phyloP scores from a whole-genome alignment of 139 green algal genomes.

The Micromonas pusilla region DNA sequence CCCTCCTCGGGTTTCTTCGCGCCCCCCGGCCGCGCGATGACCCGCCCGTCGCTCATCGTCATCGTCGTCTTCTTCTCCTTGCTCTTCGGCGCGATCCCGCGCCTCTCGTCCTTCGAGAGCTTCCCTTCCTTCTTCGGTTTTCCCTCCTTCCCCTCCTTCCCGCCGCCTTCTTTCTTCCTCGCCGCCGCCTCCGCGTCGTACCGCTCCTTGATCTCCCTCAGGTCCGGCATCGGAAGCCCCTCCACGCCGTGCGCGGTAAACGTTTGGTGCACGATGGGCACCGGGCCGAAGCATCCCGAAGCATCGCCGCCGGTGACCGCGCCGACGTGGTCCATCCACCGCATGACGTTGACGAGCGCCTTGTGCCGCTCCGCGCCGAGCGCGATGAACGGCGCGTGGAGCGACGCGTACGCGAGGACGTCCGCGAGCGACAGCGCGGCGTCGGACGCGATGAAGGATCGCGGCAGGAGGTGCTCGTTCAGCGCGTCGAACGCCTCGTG shows the following conservation, averaged over 20 bases:
- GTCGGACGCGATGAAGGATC: not conserved
- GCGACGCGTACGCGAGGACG: not conserved
- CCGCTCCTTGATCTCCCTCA: not conserved
- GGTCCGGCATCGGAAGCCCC: not conserved
- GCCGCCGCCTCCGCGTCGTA: not conserved
- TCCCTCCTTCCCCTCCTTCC: not conserved
- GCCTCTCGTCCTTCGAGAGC: not conserved
- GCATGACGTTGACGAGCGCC: not conserved
- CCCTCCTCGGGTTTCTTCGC: not conserved
- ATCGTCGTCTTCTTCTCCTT: too few relatives aligned
- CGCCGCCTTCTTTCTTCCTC: not conserved
- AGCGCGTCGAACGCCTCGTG: not conserved
- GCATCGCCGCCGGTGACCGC: not conserved
- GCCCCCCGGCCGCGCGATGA: not conserved
- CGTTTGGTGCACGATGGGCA: too few relatives aligned
- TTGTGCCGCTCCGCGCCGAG: not conserved
- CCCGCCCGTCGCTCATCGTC: not conserved
- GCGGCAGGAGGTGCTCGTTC: constrained; percentile 5
- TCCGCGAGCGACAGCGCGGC: not conserved
- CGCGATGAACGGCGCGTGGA: not conserved
- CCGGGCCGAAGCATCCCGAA: not conserved
- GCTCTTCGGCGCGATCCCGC: not conserved
- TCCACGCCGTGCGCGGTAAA: too few relatives aligned
- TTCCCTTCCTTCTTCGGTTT: not conserved
- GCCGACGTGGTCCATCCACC: not conserved